These are phyloP conservation scores for Thermothielavioides terrestris DNA, from an alignment of 495 filamentous ascomycete genomes.

Conservation along the genomic window DNA sequence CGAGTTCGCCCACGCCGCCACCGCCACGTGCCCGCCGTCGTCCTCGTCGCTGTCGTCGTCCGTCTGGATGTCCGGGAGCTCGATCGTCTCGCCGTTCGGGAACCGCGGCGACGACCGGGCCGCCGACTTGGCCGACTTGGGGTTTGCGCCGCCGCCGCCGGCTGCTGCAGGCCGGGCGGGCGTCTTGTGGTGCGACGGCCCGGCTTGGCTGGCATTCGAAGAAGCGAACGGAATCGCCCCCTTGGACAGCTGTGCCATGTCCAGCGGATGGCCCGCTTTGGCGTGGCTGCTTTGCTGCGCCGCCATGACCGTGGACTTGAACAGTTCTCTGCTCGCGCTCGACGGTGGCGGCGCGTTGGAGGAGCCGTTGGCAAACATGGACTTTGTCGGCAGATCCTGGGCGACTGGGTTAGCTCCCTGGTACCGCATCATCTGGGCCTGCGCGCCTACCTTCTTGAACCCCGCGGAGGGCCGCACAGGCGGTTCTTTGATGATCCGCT, in stretches of 20 bases:
- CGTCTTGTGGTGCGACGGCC: conserved; percentile 50
- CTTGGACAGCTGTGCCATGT: conserved; percentile 75
- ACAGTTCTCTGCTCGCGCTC: conserved; percentile 30
- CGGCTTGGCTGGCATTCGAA: conserved; percentile 50
- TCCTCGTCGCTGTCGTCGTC: conserved; percentile 75
- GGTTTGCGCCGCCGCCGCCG: conserved; percentile 30
- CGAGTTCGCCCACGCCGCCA: conserved; percentile 76
- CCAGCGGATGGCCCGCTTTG: conserved; percentile 57
- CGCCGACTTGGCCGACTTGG: conserved; percentile 43
- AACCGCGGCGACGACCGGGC: conserved; percentile 68
- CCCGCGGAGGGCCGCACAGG: conserved; percentile 76
- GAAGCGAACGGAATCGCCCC: conserved; percentile 86
- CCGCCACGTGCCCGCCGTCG: conserved; percentile 44
- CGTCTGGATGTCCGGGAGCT: conserved; percentile 80
- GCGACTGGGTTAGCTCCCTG: conserved; percentile 18
- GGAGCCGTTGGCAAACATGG: conserved; percentile 57
- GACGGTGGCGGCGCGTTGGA: conserved; percentile 46
- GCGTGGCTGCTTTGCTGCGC: conserved; percentile 46
- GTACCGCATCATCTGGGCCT: too few species aligned
- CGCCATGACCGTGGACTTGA: conserved; percentile 42
- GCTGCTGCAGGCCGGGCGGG: conserved; percentile 45
- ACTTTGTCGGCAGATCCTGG: conserved; percentile 53
- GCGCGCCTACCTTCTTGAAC: conserved; percentile 55
- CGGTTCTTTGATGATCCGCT: conserved; percentile 57
- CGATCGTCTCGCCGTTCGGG: conserved; percentile 70